Base-by-base conservation (phyloP, 2,329 filamentous ascomycete genomes). In the Alternaria solani region DNA sequence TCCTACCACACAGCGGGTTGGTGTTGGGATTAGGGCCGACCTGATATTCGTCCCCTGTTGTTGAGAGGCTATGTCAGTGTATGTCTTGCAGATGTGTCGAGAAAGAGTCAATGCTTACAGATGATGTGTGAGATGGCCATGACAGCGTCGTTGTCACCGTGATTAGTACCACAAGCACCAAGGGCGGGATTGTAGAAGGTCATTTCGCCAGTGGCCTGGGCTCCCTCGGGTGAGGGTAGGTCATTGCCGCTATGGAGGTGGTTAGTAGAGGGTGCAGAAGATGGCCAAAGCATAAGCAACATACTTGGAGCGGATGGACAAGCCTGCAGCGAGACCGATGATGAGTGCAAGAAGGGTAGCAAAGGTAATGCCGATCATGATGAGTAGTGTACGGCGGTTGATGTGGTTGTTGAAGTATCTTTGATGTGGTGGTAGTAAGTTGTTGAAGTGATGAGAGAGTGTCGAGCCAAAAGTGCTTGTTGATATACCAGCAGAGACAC, bases 161-260 rank as follows among this genome's bases (percentile, higher is more conserved):
- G 87, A 1, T 78, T 82, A 32, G 84, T 77, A 5, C 91, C 91
- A 73, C 92, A 94, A 0, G 91, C 88, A 12, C 91, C 91, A 4
- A 92, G 82, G 0, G 77, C 86, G 0, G 89, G 86, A 18, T 81
- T 79, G 75, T 91, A 94, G 79, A 88, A 94, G 1, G 89, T 92
- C 51, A 91, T 75, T 51, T 91, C 88, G 53, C 89, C 90, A 4
- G 80, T 83, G 0, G 83, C 82, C 1, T 83, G 80, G 11, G 81
- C 80, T 56, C 84, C 82, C 25, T 78, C 80, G 3, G 85, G 85
- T 7, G 87, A 79, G 4, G 85, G 85, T 7, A 87, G 78, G 63
- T 84, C 83, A 42, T 74, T 67, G 53, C 62, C 59, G 46, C 75
- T 78, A 42, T 2, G 5, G n/a, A 14, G 2, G 11, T 44, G 18